Conservation (phyloP, 2,329 filamentous ascomycete genomes). For the Penicillium sp. region DNA sequence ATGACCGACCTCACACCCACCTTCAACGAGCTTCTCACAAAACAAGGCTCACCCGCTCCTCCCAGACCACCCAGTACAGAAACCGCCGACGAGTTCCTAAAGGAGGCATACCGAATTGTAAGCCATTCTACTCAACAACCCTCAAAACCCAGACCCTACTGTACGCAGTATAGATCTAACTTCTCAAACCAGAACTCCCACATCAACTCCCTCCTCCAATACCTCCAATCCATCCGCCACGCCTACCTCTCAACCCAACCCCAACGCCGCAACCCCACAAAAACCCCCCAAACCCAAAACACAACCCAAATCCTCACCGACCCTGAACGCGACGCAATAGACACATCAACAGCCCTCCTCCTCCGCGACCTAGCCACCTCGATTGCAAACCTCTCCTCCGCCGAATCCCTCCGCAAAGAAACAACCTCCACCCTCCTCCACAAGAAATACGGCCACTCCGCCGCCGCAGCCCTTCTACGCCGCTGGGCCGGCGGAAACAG, state of each 20-base stretch:
- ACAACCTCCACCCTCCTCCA: conserved; percentile 67
- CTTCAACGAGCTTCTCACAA: conserved; percentile 35
- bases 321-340: conserved; percentile 77
- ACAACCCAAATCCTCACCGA: conserved; percentile 62
- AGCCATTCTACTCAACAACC: conserved; percentile 12
- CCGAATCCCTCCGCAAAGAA: conserved; percentile 75
- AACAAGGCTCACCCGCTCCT: conserved; percentile 33
- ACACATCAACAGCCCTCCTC: conserved; percentile 79
- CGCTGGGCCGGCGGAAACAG: conserved; percentile 59
- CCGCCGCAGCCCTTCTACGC: conserved; percentile 39
- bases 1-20: conserved; percentile 45
- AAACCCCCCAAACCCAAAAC: conserved; percentile 21
- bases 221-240: conserved; percentile 79
- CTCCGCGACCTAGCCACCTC: conserved; percentile 79
- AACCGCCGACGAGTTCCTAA: conserved; percentile 76
- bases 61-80: conserved; percentile 23
- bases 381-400: conserved; percentile 74
- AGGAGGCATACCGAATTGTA: conserved; percentile 91
- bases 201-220: conserved; percentile 72
- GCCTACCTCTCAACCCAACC: conserved; percentile 80
- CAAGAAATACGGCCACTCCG: conserved; percentile 62
- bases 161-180: no score
- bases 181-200: conserved; percentile 73
- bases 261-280: conserved; percentile 37
- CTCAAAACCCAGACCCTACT: neutral